Conservation (phyloP, 495 filamentous ascomycete genomes). For the Jackrogersella minutella region DNA sequence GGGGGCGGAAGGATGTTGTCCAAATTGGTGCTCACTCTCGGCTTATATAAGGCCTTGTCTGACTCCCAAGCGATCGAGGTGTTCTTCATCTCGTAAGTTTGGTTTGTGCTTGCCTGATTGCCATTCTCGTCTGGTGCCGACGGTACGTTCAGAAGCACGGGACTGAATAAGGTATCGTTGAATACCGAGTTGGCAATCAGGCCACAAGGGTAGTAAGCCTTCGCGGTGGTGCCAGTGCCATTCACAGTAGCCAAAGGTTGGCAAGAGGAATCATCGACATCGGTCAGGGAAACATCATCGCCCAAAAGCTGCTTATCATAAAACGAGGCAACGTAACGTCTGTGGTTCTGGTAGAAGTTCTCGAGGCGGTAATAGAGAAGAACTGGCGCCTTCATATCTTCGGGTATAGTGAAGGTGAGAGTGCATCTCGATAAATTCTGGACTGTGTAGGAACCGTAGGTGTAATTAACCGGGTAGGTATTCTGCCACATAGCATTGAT, state of each 20-base stretch:
- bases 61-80: conserved; percentile 85
- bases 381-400: conserved; percentile 79
- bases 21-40: conserved; percentile 24
- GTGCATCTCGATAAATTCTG: conserved; percentile 60
- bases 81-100: conserved; percentile 75
- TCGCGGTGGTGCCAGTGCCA: conserved; percentile 50
- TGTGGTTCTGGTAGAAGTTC: conserved; percentile 99
- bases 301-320: conserved; percentile 84
- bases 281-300: conserved; percentile 63
- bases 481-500: conserved; percentile 47
- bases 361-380: conserved; percentile 93
- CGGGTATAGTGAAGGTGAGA: conserved; percentile 78
- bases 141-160: conserved; percentile 59
- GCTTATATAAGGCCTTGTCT: conserved; percentile 76
- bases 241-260: conserved; percentile 71
- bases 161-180: conserved; percentile 86
- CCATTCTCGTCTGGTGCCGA: conserved; percentile 11
- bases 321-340: conserved; percentile 91
- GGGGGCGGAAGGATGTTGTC: conserved; percentile 79
- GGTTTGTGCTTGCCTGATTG: no score
- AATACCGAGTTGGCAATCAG: conserved; percentile 96
- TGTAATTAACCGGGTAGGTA: conserved; percentile 28
- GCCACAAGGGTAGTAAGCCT: conserved; percentile 92
- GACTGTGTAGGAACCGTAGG: conserved; percentile 34
- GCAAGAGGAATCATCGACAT: conserved; percentile 74